Evolutionary conservation across 805 yeast genomes (phyloP).

Genomic region (Wickerhamiella occidentalis): DNA sequence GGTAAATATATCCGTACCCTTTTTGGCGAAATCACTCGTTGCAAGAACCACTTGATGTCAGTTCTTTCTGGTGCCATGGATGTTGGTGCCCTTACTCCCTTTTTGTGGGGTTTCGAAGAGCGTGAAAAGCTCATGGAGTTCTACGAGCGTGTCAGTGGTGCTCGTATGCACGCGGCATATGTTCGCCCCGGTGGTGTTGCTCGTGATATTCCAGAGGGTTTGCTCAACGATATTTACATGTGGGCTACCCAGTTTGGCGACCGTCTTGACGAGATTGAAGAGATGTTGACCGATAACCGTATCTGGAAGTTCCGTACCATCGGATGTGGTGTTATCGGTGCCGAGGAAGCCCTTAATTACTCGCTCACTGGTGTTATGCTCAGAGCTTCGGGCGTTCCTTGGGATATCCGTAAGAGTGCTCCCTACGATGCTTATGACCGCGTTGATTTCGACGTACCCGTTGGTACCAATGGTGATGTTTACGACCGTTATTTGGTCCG

Average conservation of each 20-base stretch:
- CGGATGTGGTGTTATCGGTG: conserved; percentile 68
- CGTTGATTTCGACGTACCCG: conserved; percentile 79
- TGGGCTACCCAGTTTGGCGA: conserved; percentile 96
- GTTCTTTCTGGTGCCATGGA: conserved; percentile 84
- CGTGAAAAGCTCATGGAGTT: conserved; percentile 88
- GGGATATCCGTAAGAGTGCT: conserved; percentile 71
- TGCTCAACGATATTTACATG: conserved; percentile 83
- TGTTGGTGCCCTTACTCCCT: conserved; percentile 88
- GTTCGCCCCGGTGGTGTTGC: conserved; percentile 88
- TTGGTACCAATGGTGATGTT: conserved; percentile 80
- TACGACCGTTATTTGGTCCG: conserved; percentile 79
- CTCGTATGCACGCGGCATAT: conserved; percentile 78
- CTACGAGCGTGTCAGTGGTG: conserved; percentile 83
- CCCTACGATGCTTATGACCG: conserved; percentile 83
- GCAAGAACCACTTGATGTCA: conserved; percentile 77
- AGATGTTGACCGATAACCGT: conserved; percentile 77
- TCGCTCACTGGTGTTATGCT: conserved; percentile 78
- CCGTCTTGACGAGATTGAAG: conserved; percentile 82
- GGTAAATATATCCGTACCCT: conserved; percentile 75
- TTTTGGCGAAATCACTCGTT: conserved; percentile 77
- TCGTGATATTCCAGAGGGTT: conserved; percentile 75
- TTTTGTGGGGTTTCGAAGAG: conserved; percentile 90
- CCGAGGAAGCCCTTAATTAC: conserved; percentile 77
- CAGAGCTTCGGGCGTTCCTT: conserved; percentile 83
- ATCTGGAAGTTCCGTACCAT: conserved; percentile 83